These are phyloP conservation scores for Artomyces pyxidatus DNA, from an alignment of 768 basidiomycete species.

Conservation along the genomic window DNA sequence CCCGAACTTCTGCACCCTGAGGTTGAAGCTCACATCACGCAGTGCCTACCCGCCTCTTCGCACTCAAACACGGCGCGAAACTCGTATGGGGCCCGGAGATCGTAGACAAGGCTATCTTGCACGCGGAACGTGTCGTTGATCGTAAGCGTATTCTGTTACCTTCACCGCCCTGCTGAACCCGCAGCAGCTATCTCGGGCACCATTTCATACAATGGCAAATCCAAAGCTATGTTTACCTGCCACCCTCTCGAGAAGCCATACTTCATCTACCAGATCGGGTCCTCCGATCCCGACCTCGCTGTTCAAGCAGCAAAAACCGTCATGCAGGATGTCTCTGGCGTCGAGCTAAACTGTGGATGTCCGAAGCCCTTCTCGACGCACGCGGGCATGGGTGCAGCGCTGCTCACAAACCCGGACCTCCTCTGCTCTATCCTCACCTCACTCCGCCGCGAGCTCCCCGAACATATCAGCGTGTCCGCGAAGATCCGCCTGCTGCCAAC, in stretches of 20 bases:
- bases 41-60: constrained; percentile 83
- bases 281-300: constrained; percentile 81
- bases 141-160: constrained; percentile 40
- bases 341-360: constrained; percentile 98
- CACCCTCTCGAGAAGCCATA: constrained; percentile 94
- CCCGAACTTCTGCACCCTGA: not conserved
- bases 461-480: constrained; percentile 81
- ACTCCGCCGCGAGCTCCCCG: constrained; percentile 62
- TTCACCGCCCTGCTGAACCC: not conserved
- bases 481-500: constrained; percentile 87
- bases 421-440: constrained; percentile 83
- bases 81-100: constrained; percentile 97
- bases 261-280: constrained; percentile 93
- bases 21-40: constrained; percentile 17
- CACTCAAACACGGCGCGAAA: constrained; percentile 87
- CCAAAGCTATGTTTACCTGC: constrained; percentile 80
- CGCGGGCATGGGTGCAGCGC: constrained; percentile 92
- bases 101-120: constrained; percentile 92
- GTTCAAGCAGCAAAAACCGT: constrained; percentile 87
- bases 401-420: constrained; percentile 86
- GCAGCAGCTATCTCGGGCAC: constrained; percentile 75
- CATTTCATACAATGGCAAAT: constrained; percentile 77
- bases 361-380: constrained; percentile 94
- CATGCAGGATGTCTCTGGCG: constrained; percentile 80
- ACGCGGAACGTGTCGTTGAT: constrained; percentile 76